phyloP scores from a whole-genome alignment of 2,329 filamentous ascomycete genomes.

The Colletotrichum sp. region DNA sequence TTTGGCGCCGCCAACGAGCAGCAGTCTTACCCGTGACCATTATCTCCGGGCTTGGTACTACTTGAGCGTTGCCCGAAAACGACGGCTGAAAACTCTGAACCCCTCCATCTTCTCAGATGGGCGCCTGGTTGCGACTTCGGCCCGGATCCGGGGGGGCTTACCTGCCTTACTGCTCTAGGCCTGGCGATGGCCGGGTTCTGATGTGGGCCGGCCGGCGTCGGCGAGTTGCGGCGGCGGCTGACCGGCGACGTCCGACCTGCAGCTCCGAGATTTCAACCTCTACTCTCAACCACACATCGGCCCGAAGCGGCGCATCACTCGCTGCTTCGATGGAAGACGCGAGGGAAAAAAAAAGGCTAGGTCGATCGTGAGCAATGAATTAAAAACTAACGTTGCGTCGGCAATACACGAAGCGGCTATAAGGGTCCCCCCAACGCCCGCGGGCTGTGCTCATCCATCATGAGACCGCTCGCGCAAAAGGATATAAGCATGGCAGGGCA shows the following conservation, averaged over 20 bases:
- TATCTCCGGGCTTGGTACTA: not conserved
- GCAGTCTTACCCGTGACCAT: not conserved
- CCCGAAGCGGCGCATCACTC: not conserved
- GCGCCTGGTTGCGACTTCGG: not conserved
- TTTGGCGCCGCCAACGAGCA: not conserved
- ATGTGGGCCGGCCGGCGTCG: not conserved
- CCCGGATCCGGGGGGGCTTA: not conserved
- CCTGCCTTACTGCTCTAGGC: not conserved
- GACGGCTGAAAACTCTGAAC: not conserved
- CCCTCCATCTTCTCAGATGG: not conserved
- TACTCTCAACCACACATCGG: not conserved
- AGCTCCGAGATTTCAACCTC: not conserved
- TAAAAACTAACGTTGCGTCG: slow-evolving; percentile 19
- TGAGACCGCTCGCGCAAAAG: slow-evolving; percentile 5
- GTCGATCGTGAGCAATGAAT: slow-evolving; percentile 14
- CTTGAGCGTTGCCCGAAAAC: not conserved
- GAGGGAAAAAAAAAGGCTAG: not conserved
- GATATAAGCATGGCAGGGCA: slow-evolving; percentile 5
- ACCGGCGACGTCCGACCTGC: not conserved
- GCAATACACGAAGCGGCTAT: slow-evolving; percentile 21
- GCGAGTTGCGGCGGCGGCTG: not conserved
- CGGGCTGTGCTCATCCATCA: not conserved
- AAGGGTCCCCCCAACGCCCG: slow-evolving; percentile 18
- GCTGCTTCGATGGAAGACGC: not conserved
- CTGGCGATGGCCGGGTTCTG: not conserved